phyloP scores from a whole-genome alignment of 768 basidiomycete species.

The Mycena indigotica region DNA sequence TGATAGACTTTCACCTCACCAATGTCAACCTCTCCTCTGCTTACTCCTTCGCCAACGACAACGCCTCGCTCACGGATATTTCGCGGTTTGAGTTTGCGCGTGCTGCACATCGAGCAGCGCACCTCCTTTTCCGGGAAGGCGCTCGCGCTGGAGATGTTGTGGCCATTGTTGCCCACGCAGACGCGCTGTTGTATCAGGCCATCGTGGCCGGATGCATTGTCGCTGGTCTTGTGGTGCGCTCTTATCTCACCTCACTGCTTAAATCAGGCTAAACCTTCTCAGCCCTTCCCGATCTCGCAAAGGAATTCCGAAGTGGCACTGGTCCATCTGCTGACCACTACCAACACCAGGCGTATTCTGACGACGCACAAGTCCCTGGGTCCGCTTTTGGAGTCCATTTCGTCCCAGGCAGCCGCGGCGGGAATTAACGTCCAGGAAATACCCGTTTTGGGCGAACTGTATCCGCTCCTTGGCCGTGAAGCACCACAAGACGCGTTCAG shows the following conservation, averaged over 20 bases:
- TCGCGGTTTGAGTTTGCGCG: constrained; percentile 46
- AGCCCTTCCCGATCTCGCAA: constrained; percentile 46
- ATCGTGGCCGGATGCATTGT: constrained; percentile 40
- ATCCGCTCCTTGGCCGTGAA: too few relatives aligned
- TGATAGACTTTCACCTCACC: constrained; percentile 7
- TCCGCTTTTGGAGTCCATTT: too few relatives aligned
- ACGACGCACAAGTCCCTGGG: constrained; percentile 29
- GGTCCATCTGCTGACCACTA: constrained; percentile 38
- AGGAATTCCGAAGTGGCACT: constrained; percentile 41
- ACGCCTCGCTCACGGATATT: too few relatives aligned
- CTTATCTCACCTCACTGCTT: too few relatives aligned
- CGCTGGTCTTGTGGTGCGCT: constrained; percentile 39
- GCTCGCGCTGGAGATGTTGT: constrained; percentile 31
- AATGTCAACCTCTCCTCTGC: constrained; percentile 2
- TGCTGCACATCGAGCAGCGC: constrained; percentile 45
- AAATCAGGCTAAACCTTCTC: too few relatives aligned
- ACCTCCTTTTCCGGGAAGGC: constrained; percentile 37
- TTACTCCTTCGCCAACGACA: constrained; percentile 30
- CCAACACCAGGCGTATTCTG: constrained; percentile 40
- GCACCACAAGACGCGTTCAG: too few relatives aligned
- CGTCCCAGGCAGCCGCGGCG: too few relatives aligned
- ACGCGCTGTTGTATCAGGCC: constrained; percentile 44
- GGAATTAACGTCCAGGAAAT: too few relatives aligned
- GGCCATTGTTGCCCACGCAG: constrained; percentile 39
- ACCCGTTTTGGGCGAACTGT: too few relatives aligned